Evolutionary conservation across 352 stramenopile species (phyloP), one percentile per base, ranked within the genome.

Genomic region (Phytophthora ramorum): DNA sequence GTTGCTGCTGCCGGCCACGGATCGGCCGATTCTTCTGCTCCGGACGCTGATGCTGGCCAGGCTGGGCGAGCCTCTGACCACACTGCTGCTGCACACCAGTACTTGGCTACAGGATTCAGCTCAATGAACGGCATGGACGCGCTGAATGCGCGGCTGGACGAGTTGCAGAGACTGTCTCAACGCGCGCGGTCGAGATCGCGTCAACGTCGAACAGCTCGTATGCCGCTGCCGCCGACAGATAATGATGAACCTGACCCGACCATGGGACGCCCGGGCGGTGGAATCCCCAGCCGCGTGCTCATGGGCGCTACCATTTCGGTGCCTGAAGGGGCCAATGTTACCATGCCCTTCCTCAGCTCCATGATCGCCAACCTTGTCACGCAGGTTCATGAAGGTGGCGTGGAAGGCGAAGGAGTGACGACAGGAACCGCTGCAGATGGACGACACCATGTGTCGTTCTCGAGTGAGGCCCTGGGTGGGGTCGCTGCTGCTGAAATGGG

Each of bases 291-390:
- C 28, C 87, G 73, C 26, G 65, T 93, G 16, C 69, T 93, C 41
- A 91, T 95, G 81, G 85, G 87, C 7, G 85, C 87, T 17, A 91
- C 87, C 2, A 92, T 95, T 46, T 68, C 85, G 8, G 71, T 93
- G 2, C 78, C 83, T 1, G 84, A 93, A 22, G 82, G 84, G 4
- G 49, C 78, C 9, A 78, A 86, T 35, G 78, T 91, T 34, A 84
- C 66, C n/a, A 87, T 93, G 79, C 87, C 87, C 12, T 94, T 96
- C 73, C 70, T 96, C 7, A 92, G 82, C 57, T 92, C 84, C 2
- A 87, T 96, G 75, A 87, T 96, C 47, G 76, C 84, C 17, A 92
- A 93, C 59, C 78, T 94, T 41, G 81, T 93, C 20, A 89, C 71
- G 19, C 73, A 88, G 19, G 80, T 75, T 10, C 54, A 47, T 46